phyloP scores from a whole-genome alignment of 192 early-diverging fungal genomes.

The Coemansia sp. region DNA sequence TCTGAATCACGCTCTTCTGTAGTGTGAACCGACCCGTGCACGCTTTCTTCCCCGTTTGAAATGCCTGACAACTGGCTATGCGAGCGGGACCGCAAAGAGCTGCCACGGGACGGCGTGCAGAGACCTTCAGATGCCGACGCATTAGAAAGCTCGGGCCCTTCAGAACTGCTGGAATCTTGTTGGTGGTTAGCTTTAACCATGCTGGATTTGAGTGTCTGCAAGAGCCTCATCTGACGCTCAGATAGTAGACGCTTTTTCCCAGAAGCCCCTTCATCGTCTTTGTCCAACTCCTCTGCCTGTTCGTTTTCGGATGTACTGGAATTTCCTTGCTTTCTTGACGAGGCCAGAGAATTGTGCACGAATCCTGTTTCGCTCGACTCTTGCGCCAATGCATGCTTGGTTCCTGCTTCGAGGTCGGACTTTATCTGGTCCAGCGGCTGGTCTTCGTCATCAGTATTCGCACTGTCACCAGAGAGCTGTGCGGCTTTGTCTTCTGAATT shows the following conservation, averaged over 20 bases:
- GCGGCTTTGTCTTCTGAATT: neutral
- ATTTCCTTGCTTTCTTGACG: neutral
- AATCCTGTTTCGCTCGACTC: neutral
- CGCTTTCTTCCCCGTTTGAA: neutral
- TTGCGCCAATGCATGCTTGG: neutral
- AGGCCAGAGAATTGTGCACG: neutral
- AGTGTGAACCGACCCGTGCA: neutral
- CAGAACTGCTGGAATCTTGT: neutral
- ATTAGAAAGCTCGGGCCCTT: neutral
- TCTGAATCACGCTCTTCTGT: constrained; percentile 7
- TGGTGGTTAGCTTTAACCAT: constrained; percentile 2
- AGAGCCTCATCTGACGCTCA: neutral
- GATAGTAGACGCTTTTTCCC: constrained; percentile 3
- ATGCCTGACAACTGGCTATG: neutral
- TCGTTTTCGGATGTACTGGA: neutral
- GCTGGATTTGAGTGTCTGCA: constrained; percentile 3
- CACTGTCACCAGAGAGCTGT: neutral
- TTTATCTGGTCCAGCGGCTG: constrained; percentile 44
- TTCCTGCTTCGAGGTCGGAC: constrained; percentile 34
- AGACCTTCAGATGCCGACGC: neutral
- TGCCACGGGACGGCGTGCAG: neutral
- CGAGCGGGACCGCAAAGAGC: neutral
- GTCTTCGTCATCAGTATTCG: constrained; percentile 27
- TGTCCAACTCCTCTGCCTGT: neutral
- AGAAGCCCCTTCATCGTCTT: neutral